A percentile compares a stretch with the other conserved stretches of the same genome.
phyloP scores from a whole-genome alignment of 306 rosid genomes.

The Argentina anserina region DNA sequence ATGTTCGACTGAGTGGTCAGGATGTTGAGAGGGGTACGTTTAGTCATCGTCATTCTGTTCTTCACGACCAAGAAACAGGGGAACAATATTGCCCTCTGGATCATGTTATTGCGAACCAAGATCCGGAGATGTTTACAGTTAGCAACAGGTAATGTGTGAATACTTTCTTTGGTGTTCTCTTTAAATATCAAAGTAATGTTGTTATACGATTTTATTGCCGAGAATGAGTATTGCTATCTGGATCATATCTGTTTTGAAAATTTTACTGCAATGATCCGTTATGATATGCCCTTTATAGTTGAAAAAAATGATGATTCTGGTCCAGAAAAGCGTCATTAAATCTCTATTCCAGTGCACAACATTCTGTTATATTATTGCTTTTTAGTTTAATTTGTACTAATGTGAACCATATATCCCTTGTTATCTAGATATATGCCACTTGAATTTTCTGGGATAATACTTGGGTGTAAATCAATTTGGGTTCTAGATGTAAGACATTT shows the following conservation, averaged over 20 bases:
- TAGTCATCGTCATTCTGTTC: slow-evolving; percentile 91
- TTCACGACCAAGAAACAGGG: slow-evolving; percentile 92
- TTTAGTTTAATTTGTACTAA: background rate
- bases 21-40: slow-evolving; percentile 98
- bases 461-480: background rate
- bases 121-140: slow-evolving; percentile 91
- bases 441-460: background rate
- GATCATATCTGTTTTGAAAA: background rate
- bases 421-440: background rate
- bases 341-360: background rate
- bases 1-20: slow-evolving; percentile 92
- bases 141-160: slow-evolving; percentile 78
- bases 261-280: background rate
- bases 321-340: background rate
- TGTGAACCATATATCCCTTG: background rate
- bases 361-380: background rate
- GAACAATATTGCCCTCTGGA: slow-evolving; percentile 82
- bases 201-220: background rate
- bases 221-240: background rate
- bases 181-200: background rate
- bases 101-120: slow-evolving; percentile 74
- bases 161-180: slow-evolving; percentile 2
- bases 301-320: background rate
- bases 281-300: background rate
- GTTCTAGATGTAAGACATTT: background rate